Base-by-base conservation (phyloP, 805 yeast species). In the Suhomyces xylopsoci region DNA sequence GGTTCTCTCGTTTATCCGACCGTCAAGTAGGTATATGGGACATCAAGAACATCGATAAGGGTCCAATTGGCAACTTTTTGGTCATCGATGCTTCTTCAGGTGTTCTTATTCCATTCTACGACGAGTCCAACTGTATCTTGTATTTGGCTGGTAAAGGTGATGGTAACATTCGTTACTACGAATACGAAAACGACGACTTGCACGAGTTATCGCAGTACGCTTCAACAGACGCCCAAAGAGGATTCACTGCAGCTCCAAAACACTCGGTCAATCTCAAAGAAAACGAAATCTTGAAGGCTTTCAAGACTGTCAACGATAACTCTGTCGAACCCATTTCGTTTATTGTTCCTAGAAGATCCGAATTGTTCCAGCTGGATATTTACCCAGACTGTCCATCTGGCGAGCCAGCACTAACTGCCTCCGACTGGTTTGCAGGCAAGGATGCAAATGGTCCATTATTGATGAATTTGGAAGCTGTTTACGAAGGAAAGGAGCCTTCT, bases 131-230 rank as follows among this genome's bases (percentile, higher is more conserved):
- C 45, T 82, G 85, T 51, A 82, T 92, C 53, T 77, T 94, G 54
- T 94, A 87, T 65, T 75, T 94, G 55, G 98, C 96, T 30, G 99
- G 99, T 61, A 93, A 94, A 70, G 97, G 97, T 69, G 99, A 94
- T 69, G 98, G 98, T 62, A 94, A 93, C 68, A 90, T 94, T 63
- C 88, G 97, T 64, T 93, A 93, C 73, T 94, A 77, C 66, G 99
- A 94, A 75, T 90, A 81, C 68, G 90, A 85, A 56, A 83, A 88
- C 62, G 97, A 93, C 63, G 87, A 85, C 62, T 77, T 94, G 51
- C 85, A 78, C 70, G 90, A 88, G 60, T 73, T 94, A 54, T 88
- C 96, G n/a, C 97, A 93, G 67, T 94, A 81, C 69, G 85, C 85
- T 55, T 90, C 97, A 3, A 81, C 84, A 2, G 96, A 90, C 32